phyloP scores from a whole-genome alignment of 2,329 filamentous ascomycete genomes.

The Exserohilum rostratum region DNA sequence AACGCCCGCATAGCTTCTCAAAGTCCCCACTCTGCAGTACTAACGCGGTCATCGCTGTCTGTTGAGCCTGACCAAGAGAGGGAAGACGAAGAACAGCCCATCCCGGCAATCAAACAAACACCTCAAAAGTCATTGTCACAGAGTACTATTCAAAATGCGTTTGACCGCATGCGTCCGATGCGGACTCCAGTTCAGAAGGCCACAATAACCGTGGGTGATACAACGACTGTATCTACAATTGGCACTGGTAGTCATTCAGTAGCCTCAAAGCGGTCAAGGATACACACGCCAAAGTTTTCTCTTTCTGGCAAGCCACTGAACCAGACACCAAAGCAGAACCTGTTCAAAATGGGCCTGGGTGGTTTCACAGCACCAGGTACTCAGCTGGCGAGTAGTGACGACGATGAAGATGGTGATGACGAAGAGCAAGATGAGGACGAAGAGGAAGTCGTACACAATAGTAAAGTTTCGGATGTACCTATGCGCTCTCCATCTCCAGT shows the following conservation, averaged over 20 bases:
- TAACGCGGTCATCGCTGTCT: constrained; percentile 15
- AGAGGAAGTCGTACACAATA: constrained; percentile 19
- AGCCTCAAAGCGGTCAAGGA: constrained; percentile 56
- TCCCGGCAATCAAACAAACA: constrained; percentile 38
- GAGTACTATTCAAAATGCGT: constrained; percentile 62
- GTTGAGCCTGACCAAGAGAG: constrained; percentile 13
- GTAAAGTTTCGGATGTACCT: constrained; percentile 19
- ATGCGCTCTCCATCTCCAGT: constrained; percentile 24
- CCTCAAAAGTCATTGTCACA: constrained; percentile 43
- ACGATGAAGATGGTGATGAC: constrained; percentile 19
- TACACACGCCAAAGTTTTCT: constrained; percentile 49
- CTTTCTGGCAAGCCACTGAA: constrained; percentile 35
- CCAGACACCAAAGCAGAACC: constrained; percentile 35
- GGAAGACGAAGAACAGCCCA: constrained; percentile 28
- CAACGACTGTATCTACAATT: constrained; percentile 69
- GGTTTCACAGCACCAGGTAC: constrained; percentile 64
- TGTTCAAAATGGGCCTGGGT: constrained; percentile 55
- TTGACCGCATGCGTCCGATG: constrained; percentile 69
- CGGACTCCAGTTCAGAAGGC: constrained; percentile 68
- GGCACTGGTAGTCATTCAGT: constrained; percentile 55
- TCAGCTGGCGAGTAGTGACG: constrained; percentile 42
- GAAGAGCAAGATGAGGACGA: constrained; percentile 15
- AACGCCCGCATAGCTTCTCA: constrained; percentile 48
- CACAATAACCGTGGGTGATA: constrained; percentile 75
- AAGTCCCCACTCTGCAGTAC: constrained; percentile 28